Base-by-base conservation (phyloP, 2,329 filamentous ascomycete species). In the Exophiala sp. region DNA sequence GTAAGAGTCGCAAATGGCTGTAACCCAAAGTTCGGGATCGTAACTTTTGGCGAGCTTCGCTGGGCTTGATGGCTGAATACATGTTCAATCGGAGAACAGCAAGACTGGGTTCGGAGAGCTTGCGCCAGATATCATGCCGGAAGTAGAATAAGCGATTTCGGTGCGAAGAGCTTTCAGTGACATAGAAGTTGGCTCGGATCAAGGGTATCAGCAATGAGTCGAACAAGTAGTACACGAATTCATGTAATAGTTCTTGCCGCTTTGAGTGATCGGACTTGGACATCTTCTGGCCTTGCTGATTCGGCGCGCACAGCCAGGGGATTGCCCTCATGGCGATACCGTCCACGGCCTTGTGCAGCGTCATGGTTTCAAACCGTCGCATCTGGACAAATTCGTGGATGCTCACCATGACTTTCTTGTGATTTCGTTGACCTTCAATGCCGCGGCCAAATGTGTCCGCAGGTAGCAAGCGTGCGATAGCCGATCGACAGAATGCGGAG, bases 141-240 rank as follows among this genome's bases (percentile, higher is more conserved):
- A 96, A 97, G 72, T 90, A 99, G 69, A 95, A 96, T 1, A 97
- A 73, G 24, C 84, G 83, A 63, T 94, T 90, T 12, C 87, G 85
- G 66, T 96, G 84, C 1, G 78, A 77, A 59, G 84, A 91, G 0
- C 91, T 94, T 69, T 99, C 94, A 0, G 94, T 99, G 35, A 96
- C 88, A 66, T 97, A 92, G 65, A 99, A 99, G 65, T 94, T 91
- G 58, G 83, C 85, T 33, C 89, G 84, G 44, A 97, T 81, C 6
- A 99, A 78, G 8, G 94, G 92, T 63, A 97, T 88, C 52, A 99
- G 67, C 18, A 96, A 78, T 0, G 91, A 96, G 70, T 99, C 94
- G 65, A 99, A 94, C 3, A 95, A 62, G 68, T 91, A 99, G 72
- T 96, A 97, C 5, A 97, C 65, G 54, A 97, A 85, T 68, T 99